Conservation (phyloP, 208 protist species). For the Leishmania braziliensis region DNA sequence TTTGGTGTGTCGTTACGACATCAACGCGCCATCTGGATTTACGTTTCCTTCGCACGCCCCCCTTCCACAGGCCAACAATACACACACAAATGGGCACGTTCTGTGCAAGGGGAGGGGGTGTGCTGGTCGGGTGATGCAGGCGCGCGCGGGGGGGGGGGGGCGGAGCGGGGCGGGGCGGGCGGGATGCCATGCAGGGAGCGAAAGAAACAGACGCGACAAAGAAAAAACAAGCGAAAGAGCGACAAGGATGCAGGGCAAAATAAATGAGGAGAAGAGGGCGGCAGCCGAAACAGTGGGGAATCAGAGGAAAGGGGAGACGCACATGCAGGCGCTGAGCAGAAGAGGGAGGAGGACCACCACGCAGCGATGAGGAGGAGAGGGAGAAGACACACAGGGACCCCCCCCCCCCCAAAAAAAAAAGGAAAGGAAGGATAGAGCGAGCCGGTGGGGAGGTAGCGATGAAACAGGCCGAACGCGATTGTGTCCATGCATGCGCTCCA, state of each 20-base stretch:
- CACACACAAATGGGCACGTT: not conserved
- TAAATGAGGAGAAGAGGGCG: too few relatives aligned
- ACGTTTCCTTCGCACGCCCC: not conserved
- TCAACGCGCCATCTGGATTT: not conserved
- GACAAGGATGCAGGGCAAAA: not conserved
- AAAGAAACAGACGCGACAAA: not conserved
- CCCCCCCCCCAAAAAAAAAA: too few relatives aligned
- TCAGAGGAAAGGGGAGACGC: not conserved
- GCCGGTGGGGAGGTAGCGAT: too few relatives aligned
- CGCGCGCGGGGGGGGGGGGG: not conserved
- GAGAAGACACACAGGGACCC: not conserved
- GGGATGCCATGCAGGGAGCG: too few relatives aligned
- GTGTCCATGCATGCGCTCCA: too few relatives aligned
- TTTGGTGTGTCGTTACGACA: not conserved
- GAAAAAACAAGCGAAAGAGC: constrained; percentile 4
- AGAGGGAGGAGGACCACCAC: not conserved
- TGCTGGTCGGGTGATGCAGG: not conserved
- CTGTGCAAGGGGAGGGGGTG: not conserved
- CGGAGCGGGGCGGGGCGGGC: too few relatives aligned
- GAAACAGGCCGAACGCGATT: too few relatives aligned
- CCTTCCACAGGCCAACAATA: not conserved
- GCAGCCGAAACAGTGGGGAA: not conserved
- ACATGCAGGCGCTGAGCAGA: not conserved
- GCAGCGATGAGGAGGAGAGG: not conserved
- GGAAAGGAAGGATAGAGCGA: too few relatives aligned